Conservation (phyloP, 306 rosid species). For the Prunus padus region DNA sequence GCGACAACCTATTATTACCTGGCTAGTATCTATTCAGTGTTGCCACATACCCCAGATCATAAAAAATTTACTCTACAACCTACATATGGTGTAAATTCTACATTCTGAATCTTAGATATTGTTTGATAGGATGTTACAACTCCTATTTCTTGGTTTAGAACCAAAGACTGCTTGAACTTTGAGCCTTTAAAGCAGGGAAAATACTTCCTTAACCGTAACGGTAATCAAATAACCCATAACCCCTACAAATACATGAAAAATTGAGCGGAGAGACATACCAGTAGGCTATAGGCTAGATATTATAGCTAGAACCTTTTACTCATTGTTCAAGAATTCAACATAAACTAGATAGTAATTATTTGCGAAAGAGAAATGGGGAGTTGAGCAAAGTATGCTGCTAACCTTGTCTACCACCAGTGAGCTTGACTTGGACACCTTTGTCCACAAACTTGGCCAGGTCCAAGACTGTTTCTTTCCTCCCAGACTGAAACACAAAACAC, state of each 20-base stretch:
- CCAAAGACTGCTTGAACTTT: neutral
- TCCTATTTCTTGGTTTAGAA: neutral
- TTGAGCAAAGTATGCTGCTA: neutral
- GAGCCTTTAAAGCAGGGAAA: neutral
- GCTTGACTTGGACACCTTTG: slow-evolving; percentile 94
- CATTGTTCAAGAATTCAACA: neutral
- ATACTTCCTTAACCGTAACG: neutral
- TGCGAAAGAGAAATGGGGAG: neutral
- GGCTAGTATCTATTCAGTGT: neutral
- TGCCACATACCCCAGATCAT: neutral
- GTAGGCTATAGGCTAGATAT: no score
- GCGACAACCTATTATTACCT: neutral
- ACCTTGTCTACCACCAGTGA: slow-evolving; percentile 94
- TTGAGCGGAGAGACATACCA: neutral
- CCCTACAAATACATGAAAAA: no score
- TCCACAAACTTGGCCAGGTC: slow-evolving; percentile 87
- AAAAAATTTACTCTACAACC: neutral
- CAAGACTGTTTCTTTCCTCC: slow-evolving; percentile 80
- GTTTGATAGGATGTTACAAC: neutral
- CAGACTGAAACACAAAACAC: slow-evolving; percentile 43
- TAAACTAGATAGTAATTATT: neutral
- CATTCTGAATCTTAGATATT: neutral
- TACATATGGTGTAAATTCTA: neutral
- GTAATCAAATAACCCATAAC: neutral
- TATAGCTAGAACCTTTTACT: neutral